Conservation (phyloP, 176 grass and related monocot genomes). For the Luzula sylvatica region DNA sequence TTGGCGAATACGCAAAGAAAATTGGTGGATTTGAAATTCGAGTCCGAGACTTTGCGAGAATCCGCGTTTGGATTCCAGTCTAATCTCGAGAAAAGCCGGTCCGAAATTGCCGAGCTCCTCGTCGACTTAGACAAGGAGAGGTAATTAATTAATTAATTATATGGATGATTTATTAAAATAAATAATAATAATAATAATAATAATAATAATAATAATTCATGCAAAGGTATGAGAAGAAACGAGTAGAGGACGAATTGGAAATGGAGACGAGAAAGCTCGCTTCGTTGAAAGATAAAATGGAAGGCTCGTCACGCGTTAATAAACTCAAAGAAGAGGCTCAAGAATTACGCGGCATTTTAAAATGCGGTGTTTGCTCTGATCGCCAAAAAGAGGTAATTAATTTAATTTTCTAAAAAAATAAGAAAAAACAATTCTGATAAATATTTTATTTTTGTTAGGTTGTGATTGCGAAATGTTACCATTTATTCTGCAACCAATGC, state of each 20-base stretch:
- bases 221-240: constrained; percentile 86
- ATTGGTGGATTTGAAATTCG: constrained; percentile 34
- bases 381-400: constrained; percentile 64
- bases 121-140: constrained; percentile 73
- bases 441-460: constrained; percentile 30
- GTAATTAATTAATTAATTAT: constrained; percentile 11
- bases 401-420: too few species aligned
- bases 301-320: constrained; percentile 43
- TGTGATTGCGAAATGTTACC: constrained; percentile 88
- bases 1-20: constrained; percentile 46
- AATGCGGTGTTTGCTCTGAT: constrained; percentile 63
- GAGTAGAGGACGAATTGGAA: constrained; percentile 64
- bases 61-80: constrained; percentile 32
- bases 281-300: constrained; percentile 42
- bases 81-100: constrained; percentile 43
- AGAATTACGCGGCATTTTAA: constrained; percentile 76
- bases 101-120: constrained; percentile 46
- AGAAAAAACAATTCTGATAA: constrained; percentile 3
- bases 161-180: too few species aligned
- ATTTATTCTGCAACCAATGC: constrained; percentile 80
- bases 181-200: too few species aligned
- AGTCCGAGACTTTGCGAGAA: constrained; percentile 39
- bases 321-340: constrained; percentile 60
- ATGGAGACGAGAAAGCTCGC: constrained; percentile 54
- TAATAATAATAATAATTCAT: too few species aligned